Evolutionary conservation across 2,329 filamentous ascomycete genomes (phyloP).

Genomic region (Chlorencoelia australis): DNA sequence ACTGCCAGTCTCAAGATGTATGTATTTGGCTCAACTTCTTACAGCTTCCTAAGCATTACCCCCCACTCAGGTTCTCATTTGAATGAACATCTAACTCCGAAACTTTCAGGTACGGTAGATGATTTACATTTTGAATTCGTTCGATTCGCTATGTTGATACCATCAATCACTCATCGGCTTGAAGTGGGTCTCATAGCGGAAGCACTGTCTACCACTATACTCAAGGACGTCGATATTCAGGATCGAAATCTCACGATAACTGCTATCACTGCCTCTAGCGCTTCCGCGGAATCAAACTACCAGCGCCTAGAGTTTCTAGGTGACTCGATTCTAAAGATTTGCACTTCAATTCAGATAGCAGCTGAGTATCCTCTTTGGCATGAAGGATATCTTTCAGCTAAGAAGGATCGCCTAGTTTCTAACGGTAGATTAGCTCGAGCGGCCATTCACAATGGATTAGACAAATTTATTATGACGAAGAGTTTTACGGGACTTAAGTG

Average conservation of each 20-base stretch:
- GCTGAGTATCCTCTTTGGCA: constrained; percentile 54
- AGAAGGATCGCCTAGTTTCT: constrained; percentile 61
- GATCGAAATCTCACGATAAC: constrained; percentile 48
- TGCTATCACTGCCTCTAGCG: constrained; percentile 59
- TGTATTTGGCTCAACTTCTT: no score
- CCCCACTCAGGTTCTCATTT: no score
- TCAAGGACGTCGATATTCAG: constrained; percentile 43
- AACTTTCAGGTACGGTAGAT: no score
- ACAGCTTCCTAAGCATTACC: no score
- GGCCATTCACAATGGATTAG: constrained; percentile 52
- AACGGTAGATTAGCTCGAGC: constrained; percentile 64
- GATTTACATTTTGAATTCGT: constrained; percentile 30
- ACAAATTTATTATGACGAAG: constrained; percentile 61
- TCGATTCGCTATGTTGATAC: constrained; percentile 53
- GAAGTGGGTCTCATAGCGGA: constrained; percentile 54
- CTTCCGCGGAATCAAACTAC: constrained; percentile 56
- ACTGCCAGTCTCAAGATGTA: constrained; percentile 39
- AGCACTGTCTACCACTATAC: constrained; percentile 44
- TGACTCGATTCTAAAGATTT: constrained; percentile 72
- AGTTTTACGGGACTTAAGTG: constrained; percentile 62
- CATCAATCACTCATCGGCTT: constrained; percentile 61
- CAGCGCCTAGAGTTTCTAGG: constrained; percentile 82
- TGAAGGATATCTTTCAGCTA: constrained; percentile 62
- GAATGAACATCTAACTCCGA: no score
- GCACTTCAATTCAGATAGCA: constrained; percentile 54